Conservation (phyloP, 1,284 basidiomycete species). For the Trametes polyzona region DNA sequence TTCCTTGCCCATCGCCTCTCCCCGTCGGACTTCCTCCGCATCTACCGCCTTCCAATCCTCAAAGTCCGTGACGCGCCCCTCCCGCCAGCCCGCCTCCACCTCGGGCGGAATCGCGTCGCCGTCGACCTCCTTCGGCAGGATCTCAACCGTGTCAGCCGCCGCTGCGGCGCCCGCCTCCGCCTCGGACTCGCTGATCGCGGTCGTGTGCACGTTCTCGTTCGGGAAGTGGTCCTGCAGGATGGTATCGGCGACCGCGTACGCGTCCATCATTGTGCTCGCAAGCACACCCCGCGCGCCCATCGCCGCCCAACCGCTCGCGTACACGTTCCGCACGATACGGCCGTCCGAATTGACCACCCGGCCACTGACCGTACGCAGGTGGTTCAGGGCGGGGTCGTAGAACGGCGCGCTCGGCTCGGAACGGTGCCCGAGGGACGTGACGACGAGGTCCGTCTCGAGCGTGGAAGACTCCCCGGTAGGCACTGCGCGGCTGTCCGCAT, state of each 20-base stretch:
- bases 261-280: conserved; percentile 93
- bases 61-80: conserved; percentile 58
- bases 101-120: conserved; percentile 53
- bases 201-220: conserved; percentile 18
- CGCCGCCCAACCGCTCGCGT: conserved; percentile 94
- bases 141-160: conserved; percentile 23
- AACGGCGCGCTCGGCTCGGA: conserved; percentile 62
- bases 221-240: conserved; percentile 61
- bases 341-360: conserved; percentile 54
- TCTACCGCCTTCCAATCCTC: conserved; percentile 73
- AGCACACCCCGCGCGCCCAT: conserved; percentile 92
- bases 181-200: conserved; percentile 17
- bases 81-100: conserved; percentile 56
- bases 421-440: conserved; percentile 90
- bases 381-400: conserved; percentile 55
- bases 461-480: conserved; percentile 61
- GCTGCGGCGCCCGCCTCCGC: conserved; percentile 10
- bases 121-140: conserved; percentile 54
- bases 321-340: conserved; percentile 63
- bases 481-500: conserved; percentile 56
- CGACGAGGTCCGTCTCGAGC: conserved; percentile 74
- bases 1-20: conserved; percentile 66
- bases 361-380: conserved; percentile 57
- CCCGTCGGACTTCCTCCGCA: conserved; percentile 65
- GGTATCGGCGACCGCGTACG: conserved; percentile 78